Percentiles rank a stretch among this genome's conserved stretches.
Evolutionary conservation across 805 yeast genomes (phyloP).

Genomic region (Kluyveromyces nonfermentans): DNA sequence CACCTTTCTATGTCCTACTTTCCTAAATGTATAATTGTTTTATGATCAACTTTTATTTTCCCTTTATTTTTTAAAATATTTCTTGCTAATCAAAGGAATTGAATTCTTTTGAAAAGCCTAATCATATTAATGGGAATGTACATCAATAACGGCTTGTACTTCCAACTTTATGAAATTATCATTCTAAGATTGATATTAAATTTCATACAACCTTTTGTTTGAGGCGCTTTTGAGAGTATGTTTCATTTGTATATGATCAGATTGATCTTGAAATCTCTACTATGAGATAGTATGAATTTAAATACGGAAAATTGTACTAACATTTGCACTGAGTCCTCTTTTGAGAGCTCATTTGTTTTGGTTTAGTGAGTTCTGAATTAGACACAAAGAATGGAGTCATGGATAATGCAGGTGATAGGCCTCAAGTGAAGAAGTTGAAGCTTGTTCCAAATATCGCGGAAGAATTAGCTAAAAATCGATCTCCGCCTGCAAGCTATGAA

Average conservation of each 20-base stretch:
- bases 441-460: conserved; percentile 24
- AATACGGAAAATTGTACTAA: not conserved
- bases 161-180: too few species aligned
- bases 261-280: not conserved
- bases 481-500: conserved; percentile 1
- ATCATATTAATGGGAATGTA: too few species aligned
- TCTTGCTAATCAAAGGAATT: too few species aligned
- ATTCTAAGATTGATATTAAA: too few species aligned
- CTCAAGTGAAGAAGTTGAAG: conserved; percentile 6
- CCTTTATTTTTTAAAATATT: too few species aligned
- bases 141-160: too few species aligned
- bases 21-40: too few species aligned
- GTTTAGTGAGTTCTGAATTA: not conserved
- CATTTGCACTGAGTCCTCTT: not conserved
- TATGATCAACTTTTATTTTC: too few species aligned
- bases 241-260: not conserved
- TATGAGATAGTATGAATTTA: not conserved
- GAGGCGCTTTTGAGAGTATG: not conserved
- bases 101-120: too few species aligned
- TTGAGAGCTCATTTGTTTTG: not conserved
- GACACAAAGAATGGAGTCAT: not conserved
- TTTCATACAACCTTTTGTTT: too few species aligned
- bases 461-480: conserved; percentile 26
- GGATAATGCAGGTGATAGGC: not conserved
- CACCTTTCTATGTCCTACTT: too few species aligned